Percentiles rank a stretch among this genome's conserved stretches.
Evolutionary conservation across 1,139 yeast species (phyloP).

Genomic region (Sugiyamaella castrensis): DNA sequence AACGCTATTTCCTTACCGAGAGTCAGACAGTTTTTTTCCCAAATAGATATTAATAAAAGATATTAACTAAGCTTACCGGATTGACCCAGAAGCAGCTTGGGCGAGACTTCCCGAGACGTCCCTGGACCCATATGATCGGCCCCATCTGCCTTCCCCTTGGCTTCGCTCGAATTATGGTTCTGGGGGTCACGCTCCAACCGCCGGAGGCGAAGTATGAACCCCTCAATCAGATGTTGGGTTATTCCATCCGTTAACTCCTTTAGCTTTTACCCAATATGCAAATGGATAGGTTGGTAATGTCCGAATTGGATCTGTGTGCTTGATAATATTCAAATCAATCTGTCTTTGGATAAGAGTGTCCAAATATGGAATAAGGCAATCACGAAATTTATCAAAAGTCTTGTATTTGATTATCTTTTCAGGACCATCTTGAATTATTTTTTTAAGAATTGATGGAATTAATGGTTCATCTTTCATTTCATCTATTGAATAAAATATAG

Average conservation of each 20-base stretch:
- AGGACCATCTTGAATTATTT: constrained; percentile 64
- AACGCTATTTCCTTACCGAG: constrained; percentile 38
- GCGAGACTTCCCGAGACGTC: no score
- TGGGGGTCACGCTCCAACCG: constrained; percentile 2
- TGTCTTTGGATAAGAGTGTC: constrained; percentile 58
- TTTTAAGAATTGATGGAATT: constrained; percentile 62
- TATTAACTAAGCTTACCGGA: no score
- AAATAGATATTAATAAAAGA: not conserved
- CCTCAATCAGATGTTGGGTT: constrained; percentile 8
- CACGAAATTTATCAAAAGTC: constrained; percentile 54
- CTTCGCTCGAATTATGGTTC: not conserved
- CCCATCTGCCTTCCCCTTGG: no score
- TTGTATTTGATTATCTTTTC: constrained; percentile 63
- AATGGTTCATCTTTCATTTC: constrained; percentile 78
- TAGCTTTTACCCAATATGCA: constrained; percentile 40
- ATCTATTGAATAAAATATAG: constrained; percentile 63
- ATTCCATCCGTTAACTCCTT: constrained; percentile 28
- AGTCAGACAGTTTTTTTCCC: constrained; percentile 25
- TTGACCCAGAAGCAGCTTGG: no score
- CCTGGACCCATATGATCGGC: no score
- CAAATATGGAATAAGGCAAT: constrained; percentile 56
- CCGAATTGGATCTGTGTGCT: constrained; percentile 54
- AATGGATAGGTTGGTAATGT: constrained; percentile 66
- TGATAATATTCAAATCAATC: constrained; percentile 52
- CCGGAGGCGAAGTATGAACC: constrained; percentile 5